Evolutionary conservation across 2,329 filamentous ascomycete species (phyloP).

Genomic region (Fusarium xylarioides): DNA sequence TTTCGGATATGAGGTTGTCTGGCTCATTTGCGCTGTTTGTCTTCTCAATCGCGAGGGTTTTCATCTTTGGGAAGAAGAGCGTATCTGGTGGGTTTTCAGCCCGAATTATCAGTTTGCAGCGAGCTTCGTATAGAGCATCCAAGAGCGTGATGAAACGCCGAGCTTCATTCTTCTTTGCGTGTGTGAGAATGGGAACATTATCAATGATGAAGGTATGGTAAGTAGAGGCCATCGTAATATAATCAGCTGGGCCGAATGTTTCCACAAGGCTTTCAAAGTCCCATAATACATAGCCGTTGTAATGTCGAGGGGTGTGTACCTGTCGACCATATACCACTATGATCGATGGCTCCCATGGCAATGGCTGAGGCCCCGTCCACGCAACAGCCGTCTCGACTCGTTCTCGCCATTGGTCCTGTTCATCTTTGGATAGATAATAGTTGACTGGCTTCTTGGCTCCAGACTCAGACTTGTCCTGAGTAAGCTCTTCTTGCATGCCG

Average conservation of each 20-base stretch:
- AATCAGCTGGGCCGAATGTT: constrained; percentile 80
- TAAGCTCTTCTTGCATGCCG: neutral
- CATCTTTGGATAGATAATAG: constrained; percentile 44
- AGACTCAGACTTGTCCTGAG: constrained; percentile 28
- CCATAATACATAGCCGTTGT: constrained; percentile 69
- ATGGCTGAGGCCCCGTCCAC: constrained; percentile 27
- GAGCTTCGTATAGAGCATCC: constrained; percentile 83
- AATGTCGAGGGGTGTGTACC: constrained; percentile 66
- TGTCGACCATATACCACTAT: constrained; percentile 70
- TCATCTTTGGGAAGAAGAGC: constrained; percentile 77
- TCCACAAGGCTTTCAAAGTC: constrained; percentile 74
- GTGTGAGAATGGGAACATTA: constrained; percentile 71
- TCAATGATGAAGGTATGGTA: constrained; percentile 83
- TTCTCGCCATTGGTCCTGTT: constrained; percentile 44
- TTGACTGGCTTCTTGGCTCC: constrained; percentile 41
- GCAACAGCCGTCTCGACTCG: constrained; percentile 37
- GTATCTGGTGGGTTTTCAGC: constrained; percentile 75
- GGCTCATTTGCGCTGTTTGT: constrained; percentile 29
- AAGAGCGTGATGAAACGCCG: constrained; percentile 82
- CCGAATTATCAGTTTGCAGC: constrained; percentile 76
- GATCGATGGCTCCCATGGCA: constrained; percentile 55
- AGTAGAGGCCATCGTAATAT: constrained; percentile 80
- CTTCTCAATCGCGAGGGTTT: constrained; percentile 21
- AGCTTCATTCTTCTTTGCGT: constrained; percentile 81
- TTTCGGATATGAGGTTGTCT: constrained; percentile 55